Conservation (phyloP, 2,329 filamentous ascomycete species). For the Dactylonectria macrodidyma region DNA sequence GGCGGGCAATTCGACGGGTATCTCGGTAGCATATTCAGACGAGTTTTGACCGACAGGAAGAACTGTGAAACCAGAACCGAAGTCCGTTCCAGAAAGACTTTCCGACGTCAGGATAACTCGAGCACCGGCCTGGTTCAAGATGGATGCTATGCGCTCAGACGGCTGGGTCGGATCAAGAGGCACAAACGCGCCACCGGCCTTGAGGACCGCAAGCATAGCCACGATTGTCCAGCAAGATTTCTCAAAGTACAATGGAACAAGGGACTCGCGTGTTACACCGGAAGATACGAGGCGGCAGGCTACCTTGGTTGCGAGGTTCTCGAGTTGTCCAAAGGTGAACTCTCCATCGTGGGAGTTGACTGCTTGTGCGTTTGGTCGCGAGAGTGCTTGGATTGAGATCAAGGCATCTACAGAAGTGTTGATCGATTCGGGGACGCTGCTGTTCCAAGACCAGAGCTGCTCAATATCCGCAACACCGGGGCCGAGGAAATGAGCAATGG, state of each 20-base stretch:
- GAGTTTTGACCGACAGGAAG: conserved; percentile 3
- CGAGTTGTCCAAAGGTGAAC: conserved; percentile 30
- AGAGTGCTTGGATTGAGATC: conserved; percentile 3
- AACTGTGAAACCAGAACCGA: neutral
- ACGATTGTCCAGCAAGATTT: conserved; percentile 25
- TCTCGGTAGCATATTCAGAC: neutral
- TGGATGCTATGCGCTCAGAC: neutral
- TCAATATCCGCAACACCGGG: conserved; percentile 4
- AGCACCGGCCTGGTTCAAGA: neutral
- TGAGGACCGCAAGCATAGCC: conserved; percentile 22
- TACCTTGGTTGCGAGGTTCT: conserved; percentile 25
- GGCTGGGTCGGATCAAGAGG: conserved; percentile 21
- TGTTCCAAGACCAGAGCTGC: conserved; percentile 25
- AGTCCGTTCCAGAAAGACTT: neutral
- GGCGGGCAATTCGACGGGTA: neutral
- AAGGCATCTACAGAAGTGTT: conserved; percentile 21
- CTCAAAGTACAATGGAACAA: conserved; percentile 28
- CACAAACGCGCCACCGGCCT: conserved; percentile 25
- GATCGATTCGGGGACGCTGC: conserved; percentile 16
- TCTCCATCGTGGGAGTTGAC: conserved; percentile 27
- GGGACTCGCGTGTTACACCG: neutral
- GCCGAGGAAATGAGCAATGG: neutral
- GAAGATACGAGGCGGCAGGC: neutral
- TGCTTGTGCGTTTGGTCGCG: conserved; percentile 14
- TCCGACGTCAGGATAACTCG: conserved; percentile 15